Conservation (phyloP, 2,329 filamentous ascomycete species). For the Huntiella decipiens region DNA sequence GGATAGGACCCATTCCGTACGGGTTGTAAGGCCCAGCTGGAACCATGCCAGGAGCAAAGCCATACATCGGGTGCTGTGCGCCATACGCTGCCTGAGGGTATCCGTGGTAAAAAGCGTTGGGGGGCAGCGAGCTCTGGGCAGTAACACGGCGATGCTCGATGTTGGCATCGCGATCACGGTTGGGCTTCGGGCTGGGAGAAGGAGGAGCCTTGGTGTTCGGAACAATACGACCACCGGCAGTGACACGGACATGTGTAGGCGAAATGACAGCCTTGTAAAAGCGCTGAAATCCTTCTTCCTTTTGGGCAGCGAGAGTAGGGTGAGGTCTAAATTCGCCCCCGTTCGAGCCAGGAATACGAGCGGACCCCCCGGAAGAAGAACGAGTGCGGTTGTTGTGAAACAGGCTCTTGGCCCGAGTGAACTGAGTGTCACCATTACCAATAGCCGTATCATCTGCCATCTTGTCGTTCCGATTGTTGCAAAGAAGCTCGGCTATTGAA, state of each 20-base stretch:
- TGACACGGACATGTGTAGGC: constrained; percentile 47
- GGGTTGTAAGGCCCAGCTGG: constrained; percentile 10
- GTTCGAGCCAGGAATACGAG: neutral
- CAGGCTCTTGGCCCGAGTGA: constrained; percentile 4
- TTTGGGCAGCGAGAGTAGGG: constrained; percentile 31
- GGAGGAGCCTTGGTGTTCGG: constrained; percentile 38
- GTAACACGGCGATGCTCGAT: neutral
- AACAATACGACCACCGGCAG: constrained; percentile 47
- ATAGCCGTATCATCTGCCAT: neutral
- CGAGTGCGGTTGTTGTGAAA: constrained; percentile 8
- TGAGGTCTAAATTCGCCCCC: constrained; percentile 33
- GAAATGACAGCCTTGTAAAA: constrained; percentile 52
- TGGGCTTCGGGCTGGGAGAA: constrained; percentile 30
- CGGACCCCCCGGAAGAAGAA: constrained; percentile 6
- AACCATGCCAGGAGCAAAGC: constrained; percentile 17
- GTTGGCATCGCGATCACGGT: constrained; percentile 6
- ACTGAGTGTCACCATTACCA: neutral
- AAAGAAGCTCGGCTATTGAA: constrained; percentile 3
- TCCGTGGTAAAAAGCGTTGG: constrained; percentile 13
- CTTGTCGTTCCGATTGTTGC: neutral
- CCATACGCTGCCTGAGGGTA: constrained; percentile 16
- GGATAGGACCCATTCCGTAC: constrained; percentile 4
- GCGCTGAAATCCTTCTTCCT: constrained; percentile 44
- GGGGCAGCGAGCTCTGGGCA: constrained; percentile 14
- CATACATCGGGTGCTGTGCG: constrained; percentile 17